Evolutionary conservation across 441 rosid species (phyloP).

Genomic region (Bocquillonia castaneifolia): DNA sequence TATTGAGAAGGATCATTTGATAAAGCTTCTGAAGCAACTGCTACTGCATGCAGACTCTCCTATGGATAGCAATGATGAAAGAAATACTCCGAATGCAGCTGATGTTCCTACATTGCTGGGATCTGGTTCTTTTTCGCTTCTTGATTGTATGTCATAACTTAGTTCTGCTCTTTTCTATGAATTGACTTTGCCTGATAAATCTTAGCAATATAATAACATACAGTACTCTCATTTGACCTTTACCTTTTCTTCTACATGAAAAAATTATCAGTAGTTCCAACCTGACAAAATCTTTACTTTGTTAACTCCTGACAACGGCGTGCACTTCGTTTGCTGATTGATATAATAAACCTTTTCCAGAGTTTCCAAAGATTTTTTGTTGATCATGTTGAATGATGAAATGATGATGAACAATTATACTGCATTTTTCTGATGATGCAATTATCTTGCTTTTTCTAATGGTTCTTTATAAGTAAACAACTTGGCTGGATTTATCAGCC

Average conservation of each 20-base stretch:
- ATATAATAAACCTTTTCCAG: neutral
- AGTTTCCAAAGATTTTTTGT: neutral
- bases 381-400: neutral
- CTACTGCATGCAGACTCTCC: conserved; percentile 51
- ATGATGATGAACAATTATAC: neutral
- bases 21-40: conserved; percentile 89
- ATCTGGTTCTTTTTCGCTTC: conserved; percentile 78
- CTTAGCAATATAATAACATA: conserved; percentile 22
- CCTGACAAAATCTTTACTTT: too few species aligned
- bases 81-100: conserved; percentile 57
- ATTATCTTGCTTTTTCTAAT: neutral
- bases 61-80: conserved; percentile 37
- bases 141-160: conserved; percentile 54
- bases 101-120: conserved; percentile 91
- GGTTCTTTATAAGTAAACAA: neutral
- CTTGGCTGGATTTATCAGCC: neutral
- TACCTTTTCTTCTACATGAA: neutral
- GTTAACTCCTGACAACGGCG: neutral
- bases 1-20: conserved; percentile 82
- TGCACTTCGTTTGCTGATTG: conserved; percentile 13
- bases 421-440: neutral
- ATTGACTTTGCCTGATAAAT: conserved; percentile 7
- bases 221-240: conserved; percentile 3
- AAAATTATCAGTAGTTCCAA: too few species aligned
- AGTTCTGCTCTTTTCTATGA: conserved; percentile 13